Evolutionary conservation across 148 eudicot genomes (phyloP).

Genomic region (Chenopodium berlandieri): DNA sequence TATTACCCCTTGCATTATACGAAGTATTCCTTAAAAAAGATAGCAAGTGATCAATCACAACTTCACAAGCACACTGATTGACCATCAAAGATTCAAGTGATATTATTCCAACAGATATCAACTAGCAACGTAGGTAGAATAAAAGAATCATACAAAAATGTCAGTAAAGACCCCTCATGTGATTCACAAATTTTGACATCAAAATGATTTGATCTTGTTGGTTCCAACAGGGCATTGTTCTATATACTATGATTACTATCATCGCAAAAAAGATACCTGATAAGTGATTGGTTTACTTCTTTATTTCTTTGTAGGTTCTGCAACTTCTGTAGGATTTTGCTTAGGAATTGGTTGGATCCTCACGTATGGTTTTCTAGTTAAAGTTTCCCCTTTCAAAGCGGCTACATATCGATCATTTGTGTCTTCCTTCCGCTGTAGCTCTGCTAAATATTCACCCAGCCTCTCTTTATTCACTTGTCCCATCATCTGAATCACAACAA

Average conservation of each 20-base stretch:
- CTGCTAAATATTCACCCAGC: conserved; percentile 83
- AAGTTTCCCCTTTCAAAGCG: conserved; percentile 90
- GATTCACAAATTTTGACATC: not conserved
- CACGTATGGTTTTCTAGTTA: conserved; percentile 72
- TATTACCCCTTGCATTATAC: not conserved
- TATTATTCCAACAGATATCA: not conserved
- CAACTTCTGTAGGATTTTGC: conserved; percentile 16
- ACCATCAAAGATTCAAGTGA: not conserved
- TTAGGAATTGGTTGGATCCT: conserved; percentile 67
- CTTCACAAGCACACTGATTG: not conserved
- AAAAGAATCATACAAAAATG: not conserved
- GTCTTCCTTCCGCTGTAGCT: conserved; percentile 85
- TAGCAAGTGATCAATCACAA: not conserved
- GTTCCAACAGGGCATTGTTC: not conserved
- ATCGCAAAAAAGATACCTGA: not conserved
- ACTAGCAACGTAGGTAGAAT: not conserved
- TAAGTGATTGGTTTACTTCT: not conserved
- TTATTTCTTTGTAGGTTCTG: conserved; percentile 37
- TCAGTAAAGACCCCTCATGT: not conserved
- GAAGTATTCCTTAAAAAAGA: too few species aligned
- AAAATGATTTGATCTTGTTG: not conserved
- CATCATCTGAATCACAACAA: conserved; percentile 71
- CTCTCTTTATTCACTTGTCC: conserved; percentile 79
- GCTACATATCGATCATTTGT: conserved; percentile 92
- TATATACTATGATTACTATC: not conserved